Evolutionary conservation across 2,329 filamentous ascomycete genomes (phyloP).

Genomic region (Cladosporium sp.): DNA sequence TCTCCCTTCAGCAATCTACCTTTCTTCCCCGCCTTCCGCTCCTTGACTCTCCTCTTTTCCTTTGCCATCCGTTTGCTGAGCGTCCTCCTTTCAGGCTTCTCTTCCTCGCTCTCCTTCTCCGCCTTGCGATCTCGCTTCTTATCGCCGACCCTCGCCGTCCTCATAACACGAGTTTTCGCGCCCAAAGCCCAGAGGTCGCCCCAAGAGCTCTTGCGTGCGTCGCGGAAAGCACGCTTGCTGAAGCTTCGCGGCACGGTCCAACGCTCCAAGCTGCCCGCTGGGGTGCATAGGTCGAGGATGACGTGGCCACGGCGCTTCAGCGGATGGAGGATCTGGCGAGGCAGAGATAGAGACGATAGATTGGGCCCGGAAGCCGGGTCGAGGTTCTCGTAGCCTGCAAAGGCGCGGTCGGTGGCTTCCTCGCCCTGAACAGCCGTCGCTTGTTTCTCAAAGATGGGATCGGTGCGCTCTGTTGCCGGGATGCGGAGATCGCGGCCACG

Average conservation of each 20-base stretch:
- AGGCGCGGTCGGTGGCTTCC: slow-evolving; percentile 58
- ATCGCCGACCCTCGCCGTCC: slow-evolving; percentile 45
- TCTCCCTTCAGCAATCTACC: slow-evolving; percentile 18
- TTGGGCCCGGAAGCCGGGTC: slow-evolving; percentile 6
- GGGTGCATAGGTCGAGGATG: slow-evolving; percentile 84
- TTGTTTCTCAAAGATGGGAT: slow-evolving; percentile 28
- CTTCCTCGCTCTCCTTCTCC: slow-evolving; percentile 16
- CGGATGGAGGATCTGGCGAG: slow-evolving; percentile 70
- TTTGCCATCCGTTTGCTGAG: slow-evolving; percentile 16
- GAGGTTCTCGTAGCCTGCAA: slow-evolving; percentile 60
- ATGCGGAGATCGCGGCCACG: slow-evolving; percentile 60
- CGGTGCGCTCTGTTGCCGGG: slow-evolving; percentile 12
- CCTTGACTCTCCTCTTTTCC: slow-evolving; percentile 28
- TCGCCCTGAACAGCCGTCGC: slow-evolving; percentile 42
- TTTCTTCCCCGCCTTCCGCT: slow-evolving; percentile 34
- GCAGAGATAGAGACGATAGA: slow-evolving; percentile 58
- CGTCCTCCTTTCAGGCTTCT: slow-evolving; percentile 11
- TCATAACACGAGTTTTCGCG: slow-evolving; percentile 70
- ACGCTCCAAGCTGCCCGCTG: slow-evolving; percentile 75
- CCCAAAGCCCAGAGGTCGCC: slow-evolving; percentile 94
- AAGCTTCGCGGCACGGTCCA: slow-evolving; percentile 87
- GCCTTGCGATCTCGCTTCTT: slow-evolving; percentile 11
- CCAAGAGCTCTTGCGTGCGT: slow-evolving; percentile 85
- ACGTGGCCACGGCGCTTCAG: slow-evolving; percentile 86
- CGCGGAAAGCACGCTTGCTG: slow-evolving; percentile 76